A percentile compares a stretch with the other conserved stretches of the same genome.
These are phyloP conservation scores for Salix udensis DNA, from an alignment of 345 rosid species.

Conservation along the genomic window DNA sequence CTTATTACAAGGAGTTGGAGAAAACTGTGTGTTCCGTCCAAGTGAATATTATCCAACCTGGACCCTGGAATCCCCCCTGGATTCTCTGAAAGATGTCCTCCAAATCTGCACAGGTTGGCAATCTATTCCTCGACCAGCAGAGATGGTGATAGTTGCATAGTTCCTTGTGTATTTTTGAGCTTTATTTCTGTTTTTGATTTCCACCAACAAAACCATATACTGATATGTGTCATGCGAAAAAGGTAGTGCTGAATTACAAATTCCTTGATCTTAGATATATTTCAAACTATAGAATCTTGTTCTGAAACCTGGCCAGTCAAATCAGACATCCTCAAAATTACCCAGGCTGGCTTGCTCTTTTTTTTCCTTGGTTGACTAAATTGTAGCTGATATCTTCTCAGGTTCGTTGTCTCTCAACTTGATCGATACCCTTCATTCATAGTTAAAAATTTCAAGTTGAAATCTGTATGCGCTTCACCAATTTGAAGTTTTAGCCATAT, in stretches of 20 bases:
- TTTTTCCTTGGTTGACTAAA: background rate
- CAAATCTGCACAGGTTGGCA: slow-evolving; percentile 66
- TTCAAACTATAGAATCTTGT: background rate
- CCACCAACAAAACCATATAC: too few relatives aligned
- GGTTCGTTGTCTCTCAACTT: background rate
- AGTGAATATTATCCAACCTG: slow-evolving; percentile 51
- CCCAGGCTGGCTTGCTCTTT: background rate
- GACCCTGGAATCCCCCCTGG: slow-evolving; percentile 47
- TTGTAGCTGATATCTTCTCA: background rate
- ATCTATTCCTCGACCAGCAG: slow-evolving; percentile 43
- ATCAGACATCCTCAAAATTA: background rate
- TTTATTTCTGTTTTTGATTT: too few relatives aligned
- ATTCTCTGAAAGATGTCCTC: slow-evolving; percentile 50
- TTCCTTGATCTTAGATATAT: background rate
- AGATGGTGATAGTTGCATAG: slow-evolving; percentile 21
- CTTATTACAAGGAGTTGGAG: slow-evolving; percentile 32
- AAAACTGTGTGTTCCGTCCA: slow-evolving; percentile 52
- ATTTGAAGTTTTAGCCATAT: background rate
- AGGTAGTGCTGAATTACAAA: background rate
- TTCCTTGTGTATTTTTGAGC: background rate
- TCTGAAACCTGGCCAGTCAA: background rate
- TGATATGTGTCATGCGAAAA: too few relatives aligned
- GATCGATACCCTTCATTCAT: background rate
- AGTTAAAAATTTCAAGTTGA: background rate
- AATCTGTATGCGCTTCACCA: background rate